Base-by-base conservation (phyloP, 306 rosid species). In the Vigna unguiculata region DNA sequence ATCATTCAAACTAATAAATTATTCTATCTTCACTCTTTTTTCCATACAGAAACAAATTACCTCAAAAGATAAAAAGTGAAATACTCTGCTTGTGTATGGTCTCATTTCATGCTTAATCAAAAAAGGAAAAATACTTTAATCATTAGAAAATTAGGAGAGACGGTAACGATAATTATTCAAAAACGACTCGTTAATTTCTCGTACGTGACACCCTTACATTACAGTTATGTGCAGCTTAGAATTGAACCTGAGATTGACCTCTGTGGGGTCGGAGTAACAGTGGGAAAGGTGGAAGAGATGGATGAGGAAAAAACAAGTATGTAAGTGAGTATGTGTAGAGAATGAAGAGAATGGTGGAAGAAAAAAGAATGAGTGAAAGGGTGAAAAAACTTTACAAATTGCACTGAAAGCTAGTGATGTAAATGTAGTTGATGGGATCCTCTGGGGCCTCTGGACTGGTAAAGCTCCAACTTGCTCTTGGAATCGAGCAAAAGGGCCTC, bases 361-460 rank as follows among this genome's bases (percentile, higher is more conserved):
- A 60, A 36, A 32, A 16, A 58, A 22, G 70, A 52, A 78, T 17
- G 69, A 76, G 71, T 61, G 43, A 70, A 34, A 6, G 40, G 9
- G 14, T 20, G 49, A 47, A 58, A 68, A 79, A 74, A 0, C 77
- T 74, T 64, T 69, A 62, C 67, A 43, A 41, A 59, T 58, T 60
- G 76, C 38, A 43, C 25, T 9, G 71, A 51, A 34, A 66, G 74
- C 80, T 84, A 80, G 55, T 77, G 83, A 59, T 25, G 65, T 2
- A 14, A 10, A 9, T 72, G 85, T 45, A 64, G 60, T 84, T 87
- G 85, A 77, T 87, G 92, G 83, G 83, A 85, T 54, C 88, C 91
- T 85, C 93, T 89, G 48, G 95, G 80, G 48, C 89, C 93, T 88
- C 97, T 92, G 53, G 96, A 88, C 85, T 91, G 98, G 51, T 92